Conservation (phyloP, 768 basidiomycete genomes). For the Boletus insuetus region DNA sequence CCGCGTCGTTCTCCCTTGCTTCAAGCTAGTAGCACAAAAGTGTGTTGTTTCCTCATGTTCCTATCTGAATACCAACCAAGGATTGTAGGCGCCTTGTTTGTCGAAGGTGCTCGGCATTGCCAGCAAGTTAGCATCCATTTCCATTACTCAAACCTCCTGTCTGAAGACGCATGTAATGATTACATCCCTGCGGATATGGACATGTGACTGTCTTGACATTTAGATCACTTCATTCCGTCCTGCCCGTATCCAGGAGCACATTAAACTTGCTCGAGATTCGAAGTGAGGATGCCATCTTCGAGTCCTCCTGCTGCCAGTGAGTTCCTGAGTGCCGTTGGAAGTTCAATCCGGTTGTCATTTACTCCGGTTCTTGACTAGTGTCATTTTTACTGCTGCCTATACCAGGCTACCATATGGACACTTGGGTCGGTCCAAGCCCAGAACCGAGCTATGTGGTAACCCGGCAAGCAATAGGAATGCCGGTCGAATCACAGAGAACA, state of each 20-base stretch:
- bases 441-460: not conserved
- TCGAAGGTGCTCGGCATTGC: constrained; percentile 30
- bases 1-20: no score
- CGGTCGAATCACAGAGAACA: not conserved
- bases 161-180: not conserved
- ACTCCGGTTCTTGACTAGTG: no score
- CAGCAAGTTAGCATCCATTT: constrained; percentile 30
- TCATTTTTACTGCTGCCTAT: not conserved
- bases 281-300: no score
- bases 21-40: constrained; percentile 1
- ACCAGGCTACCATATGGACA: not conserved
- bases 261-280: no score
- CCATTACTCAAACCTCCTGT: not conserved
- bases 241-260: no score
- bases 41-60: not conserved
- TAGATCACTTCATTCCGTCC: no score
- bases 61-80: not conserved
- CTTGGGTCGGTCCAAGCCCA: not conserved
- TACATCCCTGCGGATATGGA: not conserved
- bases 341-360: not conserved
- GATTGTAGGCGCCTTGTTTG: not conserved
- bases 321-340: not conserved
- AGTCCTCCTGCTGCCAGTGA: no score
- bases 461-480: not conserved
- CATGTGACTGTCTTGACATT: no score